These are phyloP conservation scores for Triangularia verruculosa DNA, from an alignment of 2,329 filamentous ascomycete genomes.

Conservation along the genomic window DNA sequence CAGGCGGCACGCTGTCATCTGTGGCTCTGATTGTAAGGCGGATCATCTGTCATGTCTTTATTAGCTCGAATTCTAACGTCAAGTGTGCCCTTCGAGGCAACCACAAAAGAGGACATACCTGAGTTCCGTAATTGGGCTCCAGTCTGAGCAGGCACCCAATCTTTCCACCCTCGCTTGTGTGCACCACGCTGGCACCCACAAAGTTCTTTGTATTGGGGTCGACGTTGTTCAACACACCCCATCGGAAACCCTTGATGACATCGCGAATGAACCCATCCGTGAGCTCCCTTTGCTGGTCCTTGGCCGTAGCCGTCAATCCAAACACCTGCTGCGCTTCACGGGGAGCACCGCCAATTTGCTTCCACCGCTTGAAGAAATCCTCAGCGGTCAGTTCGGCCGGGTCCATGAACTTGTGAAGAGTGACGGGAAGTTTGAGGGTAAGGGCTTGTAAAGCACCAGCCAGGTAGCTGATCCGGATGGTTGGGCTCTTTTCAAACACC, in stretches of 20 bases:
- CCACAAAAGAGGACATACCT: constrained; percentile 56
- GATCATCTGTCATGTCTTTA: constrained; percentile 73
- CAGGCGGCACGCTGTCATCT: constrained; percentile 79
- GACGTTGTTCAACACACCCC: constrained; percentile 79
- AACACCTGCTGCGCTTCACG: constrained; percentile 89
- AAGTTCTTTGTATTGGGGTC: constrained; percentile 93
- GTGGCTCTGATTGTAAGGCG: constrained; percentile 92
- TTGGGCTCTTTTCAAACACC: constrained; percentile 80
- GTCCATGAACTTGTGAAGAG: constrained; percentile 96
- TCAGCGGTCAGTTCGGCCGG: constrained; percentile 80
- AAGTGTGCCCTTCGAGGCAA: neutral
- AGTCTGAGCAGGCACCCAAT: constrained; percentile 89
- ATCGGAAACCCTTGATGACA: constrained; percentile 80
- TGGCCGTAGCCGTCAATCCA: constrained; percentile 52
- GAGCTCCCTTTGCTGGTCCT: constrained; percentile 59
- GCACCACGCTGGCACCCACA: constrained; percentile 84
- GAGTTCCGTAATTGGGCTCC: constrained; percentile 89
- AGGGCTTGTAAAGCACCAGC: constrained; percentile 90
- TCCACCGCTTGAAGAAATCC: constrained; percentile 99
- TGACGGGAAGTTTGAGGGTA: constrained; percentile 83
- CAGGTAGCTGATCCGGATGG: constrained; percentile 89
- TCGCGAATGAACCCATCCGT: constrained; percentile 68
- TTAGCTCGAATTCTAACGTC: constrained; percentile 22
- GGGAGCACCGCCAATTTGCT: constrained; percentile 88
- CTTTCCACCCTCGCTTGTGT: constrained; percentile 80